Base-by-base conservation (phyloP, 495 filamentous ascomycete genomes). In the Neurospora discreta region DNA sequence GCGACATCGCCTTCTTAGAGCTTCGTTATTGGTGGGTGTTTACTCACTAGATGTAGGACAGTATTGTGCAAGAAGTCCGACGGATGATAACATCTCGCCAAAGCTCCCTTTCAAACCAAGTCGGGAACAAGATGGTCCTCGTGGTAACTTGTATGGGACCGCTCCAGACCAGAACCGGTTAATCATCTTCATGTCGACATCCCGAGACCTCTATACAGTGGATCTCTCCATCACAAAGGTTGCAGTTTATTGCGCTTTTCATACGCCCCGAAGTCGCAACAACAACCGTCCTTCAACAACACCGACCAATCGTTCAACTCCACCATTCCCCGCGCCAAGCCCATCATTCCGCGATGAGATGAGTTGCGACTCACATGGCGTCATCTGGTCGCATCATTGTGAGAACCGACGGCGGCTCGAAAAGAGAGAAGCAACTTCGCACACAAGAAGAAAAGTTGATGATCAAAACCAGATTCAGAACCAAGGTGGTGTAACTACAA, bases 241-340 rank as follows among this genome's bases (percentile, higher is more conserved):
- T 16, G 52, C 52, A 60, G 26, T 7, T 60, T 33, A 33, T 33
- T 16, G 52, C 52, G 23, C 23, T 23, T 30, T 60, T 60, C 52
- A 7, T 7, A 15, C 23, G 13, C 52, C 15, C 52, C 15, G 52
- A 60, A 30, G 13, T 13, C 23, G 13, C 23, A 60, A 60, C 52
- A 16, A 16, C 52, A 60, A 26, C 23, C 23, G 16, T 16, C 52
- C 23, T 8, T 16, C 52, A 16, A 16, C 52, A 60, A 15, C 13
- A 60, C 52, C 26, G 8, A 60, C 30, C 44, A 65, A 69, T 72
- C 60, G 41, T 36, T 5, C 46, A 68, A 20, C n/a, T 68, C 46
- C 71, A 40, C 71, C 44, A 72, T 73, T 73, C 72, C 74, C 74
- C 74, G 74, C 74, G 72, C 72, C 74, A 75, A 75, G 74, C 39